Base-by-base conservation (phyloP, 352 stramenopile genomes). In the Lagenidium giganteum region DNA sequence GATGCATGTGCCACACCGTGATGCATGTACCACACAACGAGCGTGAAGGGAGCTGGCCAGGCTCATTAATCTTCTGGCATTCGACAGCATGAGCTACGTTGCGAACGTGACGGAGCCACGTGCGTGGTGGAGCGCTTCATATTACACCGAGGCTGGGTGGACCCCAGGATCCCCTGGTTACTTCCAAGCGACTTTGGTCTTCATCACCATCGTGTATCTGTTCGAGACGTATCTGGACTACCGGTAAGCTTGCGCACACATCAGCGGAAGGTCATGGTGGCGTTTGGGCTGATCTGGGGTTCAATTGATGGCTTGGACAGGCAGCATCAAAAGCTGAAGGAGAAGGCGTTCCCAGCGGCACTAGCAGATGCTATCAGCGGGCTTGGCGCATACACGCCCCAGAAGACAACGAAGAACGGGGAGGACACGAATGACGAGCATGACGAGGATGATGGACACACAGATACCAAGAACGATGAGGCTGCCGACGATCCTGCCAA, bases 211-310 rank as follows among this genome's bases (percentile, higher is more conserved):
- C 17, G 83, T 98, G 8, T 97, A 96, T 54, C 46, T 86, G 0
- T 91, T 97, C 20, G 94, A 98, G 70, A 93, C 82, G 43, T 96
- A 96, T 46, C 62, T 98, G 34, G 86, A 97, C 57, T 56, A 83
- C n/a, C 79, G n/a, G n/a, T n/a, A n/a, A 80, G 50, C 46, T 28
- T 3, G 40, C 28, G n/a, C n/a, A n/a, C n/a, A n/a, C n/a, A n/a
- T n/a, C n/a, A n/a, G n/a, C n/a, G n/a, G n/a, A n/a, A n/a, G n/a
- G n/a, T n/a, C n/a, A n/a, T n/a, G n/a, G n/a, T n/a, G n/a, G n/a
- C n/a, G n/a, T n/a, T n/a, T n/a, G n/a, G n/a, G n/a, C n/a, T n/a
- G n/a, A n/a, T n/a, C n/a, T n/a, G n/a, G n/a, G n/a, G n/a, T n/a
- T n/a, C n/a, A n/a, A n/a, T n/a, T n/a, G n/a, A n/a, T n/a, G n/a